Conservation (phyloP, 306 rosid species). For the Rubus parviflorus region DNA sequence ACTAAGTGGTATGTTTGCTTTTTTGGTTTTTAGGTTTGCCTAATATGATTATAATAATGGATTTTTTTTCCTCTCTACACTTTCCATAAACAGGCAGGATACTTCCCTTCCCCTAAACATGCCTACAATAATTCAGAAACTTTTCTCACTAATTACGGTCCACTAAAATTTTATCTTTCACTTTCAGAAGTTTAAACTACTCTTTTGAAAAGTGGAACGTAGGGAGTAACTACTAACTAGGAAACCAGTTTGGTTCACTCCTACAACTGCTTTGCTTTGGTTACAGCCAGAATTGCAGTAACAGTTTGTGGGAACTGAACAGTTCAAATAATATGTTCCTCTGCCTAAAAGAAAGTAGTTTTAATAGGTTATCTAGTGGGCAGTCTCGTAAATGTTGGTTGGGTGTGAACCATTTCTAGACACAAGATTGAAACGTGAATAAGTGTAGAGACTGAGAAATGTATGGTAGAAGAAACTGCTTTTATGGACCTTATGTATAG, state of each 20-base stretch:
- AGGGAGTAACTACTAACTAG: background rate
- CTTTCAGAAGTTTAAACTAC: background rate
- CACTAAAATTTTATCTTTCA: background rate
- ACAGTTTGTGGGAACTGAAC: background rate
- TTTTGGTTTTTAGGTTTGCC: background rate
- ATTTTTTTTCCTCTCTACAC: background rate
- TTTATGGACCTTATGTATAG: background rate
- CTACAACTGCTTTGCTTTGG: background rate
- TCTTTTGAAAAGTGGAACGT: background rate
- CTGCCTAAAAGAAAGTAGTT: background rate
- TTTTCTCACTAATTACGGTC: background rate
- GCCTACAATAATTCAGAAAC: background rate
- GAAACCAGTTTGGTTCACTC: background rate
- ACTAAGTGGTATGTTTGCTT: constrained; percentile 72
- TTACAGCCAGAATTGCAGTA: background rate
- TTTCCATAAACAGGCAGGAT: background rate
- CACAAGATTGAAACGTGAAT: background rate
- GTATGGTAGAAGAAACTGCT: background rate
- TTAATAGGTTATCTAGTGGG: background rate
- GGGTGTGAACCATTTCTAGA: background rate
- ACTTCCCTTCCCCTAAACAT: background rate
- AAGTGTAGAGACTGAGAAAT: background rate
- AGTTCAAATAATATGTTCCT: background rate
- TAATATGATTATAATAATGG: background rate
- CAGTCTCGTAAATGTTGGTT: background rate